Percentiles rank a stretch among this genome's conserved stretches.
phyloP scores from a whole-genome alignment of 2,329 filamentous ascomycete species.

The Ramularia endophylla region DNA sequence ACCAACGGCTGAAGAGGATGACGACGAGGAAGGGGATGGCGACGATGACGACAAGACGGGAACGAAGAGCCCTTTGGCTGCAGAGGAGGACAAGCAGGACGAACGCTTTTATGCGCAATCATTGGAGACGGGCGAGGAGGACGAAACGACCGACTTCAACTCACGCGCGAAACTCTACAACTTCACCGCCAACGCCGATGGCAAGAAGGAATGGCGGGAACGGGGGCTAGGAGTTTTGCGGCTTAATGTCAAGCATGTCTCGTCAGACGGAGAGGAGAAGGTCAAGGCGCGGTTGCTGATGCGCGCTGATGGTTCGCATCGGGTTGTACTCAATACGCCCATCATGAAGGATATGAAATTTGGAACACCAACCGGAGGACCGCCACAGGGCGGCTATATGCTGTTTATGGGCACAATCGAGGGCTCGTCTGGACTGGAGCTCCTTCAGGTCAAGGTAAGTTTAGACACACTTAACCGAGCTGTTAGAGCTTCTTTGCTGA shows the following conservation, averaged over 20 bases:
- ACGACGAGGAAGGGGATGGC: slow-evolving; percentile 46
- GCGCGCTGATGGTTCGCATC: slow-evolving; percentile 82
- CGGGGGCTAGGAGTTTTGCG: slow-evolving; percentile 78
- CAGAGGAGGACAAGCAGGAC: slow-evolving; percentile 58
- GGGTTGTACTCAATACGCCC: slow-evolving; percentile 79
- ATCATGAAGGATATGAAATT: slow-evolving; percentile 75
- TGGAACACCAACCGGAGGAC: slow-evolving; percentile 56
- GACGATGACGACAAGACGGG: slow-evolving; percentile 41
- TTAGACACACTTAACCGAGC: slow-evolving; percentile 17
- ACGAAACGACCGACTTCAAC: slow-evolving; percentile 68
- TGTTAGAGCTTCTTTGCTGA: neutral
- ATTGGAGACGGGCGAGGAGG: slow-evolving; percentile 82
- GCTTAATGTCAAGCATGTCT: slow-evolving; percentile 64
- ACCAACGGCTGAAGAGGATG: slow-evolving; percentile 49
- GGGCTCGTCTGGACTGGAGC: slow-evolving; percentile 45
- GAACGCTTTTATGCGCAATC: slow-evolving; percentile 56
- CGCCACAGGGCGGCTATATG: slow-evolving; percentile 65
- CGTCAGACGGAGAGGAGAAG: slow-evolving; percentile 41
- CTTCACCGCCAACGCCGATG: slow-evolving; percentile 56
- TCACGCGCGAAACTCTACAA: slow-evolving; percentile 81
- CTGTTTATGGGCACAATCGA: slow-evolving; percentile 56
- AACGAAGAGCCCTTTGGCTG: slow-evolving; percentile 37
- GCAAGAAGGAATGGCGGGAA: slow-evolving; percentile 72
- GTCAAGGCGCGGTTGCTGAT: slow-evolving; percentile 69
- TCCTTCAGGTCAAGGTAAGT: slow-evolving; percentile 52